These are phyloP conservation scores for Pseudomassariella vexata DNA, from an alignment of 2,329 filamentous ascomycete species.

Conservation along the genomic window DNA sequence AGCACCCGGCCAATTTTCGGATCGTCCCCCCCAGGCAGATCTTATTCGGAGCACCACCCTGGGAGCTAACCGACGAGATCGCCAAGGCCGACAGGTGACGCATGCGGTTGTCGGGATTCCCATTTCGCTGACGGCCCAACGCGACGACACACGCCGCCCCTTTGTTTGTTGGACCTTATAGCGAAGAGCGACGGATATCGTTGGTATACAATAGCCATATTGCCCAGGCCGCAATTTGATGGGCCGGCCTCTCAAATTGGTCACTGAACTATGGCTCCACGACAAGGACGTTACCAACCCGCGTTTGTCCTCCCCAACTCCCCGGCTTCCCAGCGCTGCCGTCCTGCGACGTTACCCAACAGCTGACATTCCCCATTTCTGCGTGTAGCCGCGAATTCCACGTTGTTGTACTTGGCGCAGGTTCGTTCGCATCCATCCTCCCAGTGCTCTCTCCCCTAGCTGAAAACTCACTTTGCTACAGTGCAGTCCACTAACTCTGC, in stretches of 20 bases:
- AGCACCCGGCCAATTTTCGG: no score
- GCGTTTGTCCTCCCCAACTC: constrained; percentile 23
- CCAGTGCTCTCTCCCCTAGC: constrained; percentile 8
- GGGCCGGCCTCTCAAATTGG: no score
- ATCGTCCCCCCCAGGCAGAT: no score
- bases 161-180: neutral
- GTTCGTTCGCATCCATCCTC: constrained; percentile 37
- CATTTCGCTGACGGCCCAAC: no score
- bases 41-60: no score
- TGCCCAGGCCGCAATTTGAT: constrained; percentile 19
- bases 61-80: no score
- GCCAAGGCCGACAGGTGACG: no score
- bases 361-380: constrained; percentile 17
- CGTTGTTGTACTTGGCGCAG: constrained; percentile 76
- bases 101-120: no score
- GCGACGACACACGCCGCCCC: constrained; percentile 56
- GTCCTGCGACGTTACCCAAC: constrained; percentile 8
- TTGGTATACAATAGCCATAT: no score
- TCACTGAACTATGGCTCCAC: constrained; percentile 17
- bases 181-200: no score
- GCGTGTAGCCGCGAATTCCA: constrained; percentile 66
- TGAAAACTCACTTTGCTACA: no score
- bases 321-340: neutral
- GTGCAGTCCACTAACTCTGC: constrained; percentile 10
- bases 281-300: constrained; percentile 21